Conservation (phyloP, 2,329 filamentous ascomycete genomes). For the Neofusicoccum parvum region DNA sequence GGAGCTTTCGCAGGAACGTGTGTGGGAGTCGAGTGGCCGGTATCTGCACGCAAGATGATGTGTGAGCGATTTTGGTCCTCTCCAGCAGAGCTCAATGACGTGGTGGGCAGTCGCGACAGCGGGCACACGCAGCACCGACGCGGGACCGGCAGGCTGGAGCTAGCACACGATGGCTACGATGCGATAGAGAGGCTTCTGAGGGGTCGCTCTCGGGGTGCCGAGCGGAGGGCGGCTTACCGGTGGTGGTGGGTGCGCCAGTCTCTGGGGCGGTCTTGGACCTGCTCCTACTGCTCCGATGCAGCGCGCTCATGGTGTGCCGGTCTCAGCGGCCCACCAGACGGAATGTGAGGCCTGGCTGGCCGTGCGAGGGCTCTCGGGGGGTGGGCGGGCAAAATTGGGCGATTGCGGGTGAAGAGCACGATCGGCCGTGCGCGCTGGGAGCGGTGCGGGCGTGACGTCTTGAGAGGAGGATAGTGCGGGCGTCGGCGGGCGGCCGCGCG, state of each 20-base stretch:
- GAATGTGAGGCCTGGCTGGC: background rate
- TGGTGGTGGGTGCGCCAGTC: slow-evolving; percentile 22
- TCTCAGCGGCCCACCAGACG: slow-evolving; percentile 8
- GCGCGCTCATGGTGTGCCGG: slow-evolving; percentile 45
- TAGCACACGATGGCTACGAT: background rate
- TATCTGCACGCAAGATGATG: slow-evolving; percentile 4
- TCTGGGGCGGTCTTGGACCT: slow-evolving; percentile 37
- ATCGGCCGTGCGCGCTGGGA: slow-evolving; percentile 15
- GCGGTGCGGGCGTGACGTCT: slow-evolving; percentile 4
- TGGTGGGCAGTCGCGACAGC: slow-evolving; percentile 1
- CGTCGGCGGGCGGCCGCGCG: background rate
- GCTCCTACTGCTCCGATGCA: slow-evolving; percentile 38
- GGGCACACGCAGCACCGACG: background rate
- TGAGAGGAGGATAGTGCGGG: background rate
- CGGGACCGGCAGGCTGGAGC: background rate
- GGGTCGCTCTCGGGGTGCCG: background rate
- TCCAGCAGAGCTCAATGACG: slow-evolving; percentile 13
- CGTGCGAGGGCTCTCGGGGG: background rate
- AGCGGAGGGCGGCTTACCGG: slow-evolving; percentile 10
- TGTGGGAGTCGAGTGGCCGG: slow-evolving; percentile 10
- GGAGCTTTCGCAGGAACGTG: slow-evolving; percentile 18
- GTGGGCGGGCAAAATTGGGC: slow-evolving; percentile 12
- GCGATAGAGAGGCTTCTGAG: background rate
- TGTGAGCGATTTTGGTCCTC: slow-evolving; percentile 4
- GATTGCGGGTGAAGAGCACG: slow-evolving; percentile 19